phyloP scores from a whole-genome alignment of 208 protist species.

The Acanthamoeba sp. region DNA sequence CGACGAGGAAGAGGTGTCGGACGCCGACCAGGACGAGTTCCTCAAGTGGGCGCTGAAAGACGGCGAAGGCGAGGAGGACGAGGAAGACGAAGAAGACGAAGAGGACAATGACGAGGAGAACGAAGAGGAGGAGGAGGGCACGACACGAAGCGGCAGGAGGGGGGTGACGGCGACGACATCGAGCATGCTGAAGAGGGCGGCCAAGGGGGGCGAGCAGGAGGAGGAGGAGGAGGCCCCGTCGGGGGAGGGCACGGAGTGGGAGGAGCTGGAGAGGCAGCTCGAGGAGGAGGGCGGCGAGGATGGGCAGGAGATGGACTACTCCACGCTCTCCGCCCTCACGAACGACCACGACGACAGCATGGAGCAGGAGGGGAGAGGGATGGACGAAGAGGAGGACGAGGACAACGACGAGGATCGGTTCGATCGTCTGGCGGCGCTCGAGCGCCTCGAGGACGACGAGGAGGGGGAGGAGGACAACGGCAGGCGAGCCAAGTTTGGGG shows the following conservation, averaged over 20 bases:
- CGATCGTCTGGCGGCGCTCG: background rate
- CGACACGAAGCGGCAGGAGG: background rate
- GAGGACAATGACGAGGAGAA: background rate
- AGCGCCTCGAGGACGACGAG: background rate
- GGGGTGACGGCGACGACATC: background rate
- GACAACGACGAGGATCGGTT: background rate
- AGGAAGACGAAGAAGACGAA: background rate
- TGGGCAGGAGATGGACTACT: background rate
- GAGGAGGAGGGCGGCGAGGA: background rate
- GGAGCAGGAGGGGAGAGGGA: background rate
- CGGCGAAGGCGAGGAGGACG: background rate
- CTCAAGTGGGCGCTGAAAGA: conserved; percentile 13
- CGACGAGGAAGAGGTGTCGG: conserved; percentile 18
- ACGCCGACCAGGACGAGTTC: background rate
- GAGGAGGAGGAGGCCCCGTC: background rate
- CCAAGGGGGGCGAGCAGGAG: background rate
- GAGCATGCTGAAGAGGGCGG: background rate
- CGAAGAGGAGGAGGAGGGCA: background rate
- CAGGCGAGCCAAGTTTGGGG: background rate
- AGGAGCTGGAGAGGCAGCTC: background rate
- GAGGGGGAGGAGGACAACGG: background rate
- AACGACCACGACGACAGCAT: background rate
- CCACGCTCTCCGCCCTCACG: background rate
- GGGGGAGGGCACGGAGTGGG: background rate
- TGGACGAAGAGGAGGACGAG: background rate